phyloP scores from a whole-genome alignment of 176 grass and related monocot species.

The Oryza coarctata region DNA sequence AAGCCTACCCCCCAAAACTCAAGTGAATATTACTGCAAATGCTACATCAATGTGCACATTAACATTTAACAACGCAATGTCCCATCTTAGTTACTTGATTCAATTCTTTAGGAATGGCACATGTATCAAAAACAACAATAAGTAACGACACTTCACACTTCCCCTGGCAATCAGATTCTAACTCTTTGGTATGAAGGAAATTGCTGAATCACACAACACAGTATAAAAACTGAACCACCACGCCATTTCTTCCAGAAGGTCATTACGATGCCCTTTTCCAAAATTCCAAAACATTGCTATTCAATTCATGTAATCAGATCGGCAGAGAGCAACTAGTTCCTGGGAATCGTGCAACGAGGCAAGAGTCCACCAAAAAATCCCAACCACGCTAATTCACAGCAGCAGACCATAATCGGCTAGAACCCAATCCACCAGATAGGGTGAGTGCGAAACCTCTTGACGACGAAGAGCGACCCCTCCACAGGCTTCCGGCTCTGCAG shows the following conservation, averaged over 20 bases:
- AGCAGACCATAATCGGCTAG: neutral
- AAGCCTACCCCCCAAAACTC: neutral
- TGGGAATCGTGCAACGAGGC: neutral
- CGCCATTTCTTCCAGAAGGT: neutral
- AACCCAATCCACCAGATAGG: neutral
- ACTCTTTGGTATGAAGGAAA: neutral
- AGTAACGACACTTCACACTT: neutral
- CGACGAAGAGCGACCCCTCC: constrained; percentile 71
- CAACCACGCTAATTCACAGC: neutral
- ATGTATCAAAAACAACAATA: neutral
- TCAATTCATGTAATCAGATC: neutral
- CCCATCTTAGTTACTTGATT: neutral
- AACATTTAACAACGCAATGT: neutral
- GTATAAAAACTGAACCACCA: neutral
- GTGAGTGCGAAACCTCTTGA: constrained; percentile 53
- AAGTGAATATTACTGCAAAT: neutral
- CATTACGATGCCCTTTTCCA: neutral
- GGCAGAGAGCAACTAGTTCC: neutral
- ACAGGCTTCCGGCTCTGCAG: constrained; percentile 56
- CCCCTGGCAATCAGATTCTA: neutral
- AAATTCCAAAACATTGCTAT: neutral
- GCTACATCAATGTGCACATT: neutral
- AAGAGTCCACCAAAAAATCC: neutral
- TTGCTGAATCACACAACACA: neutral
- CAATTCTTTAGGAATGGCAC: neutral